Conservation (phyloP, 108 stramenopile species). For the Seminavis robusta region DNA sequence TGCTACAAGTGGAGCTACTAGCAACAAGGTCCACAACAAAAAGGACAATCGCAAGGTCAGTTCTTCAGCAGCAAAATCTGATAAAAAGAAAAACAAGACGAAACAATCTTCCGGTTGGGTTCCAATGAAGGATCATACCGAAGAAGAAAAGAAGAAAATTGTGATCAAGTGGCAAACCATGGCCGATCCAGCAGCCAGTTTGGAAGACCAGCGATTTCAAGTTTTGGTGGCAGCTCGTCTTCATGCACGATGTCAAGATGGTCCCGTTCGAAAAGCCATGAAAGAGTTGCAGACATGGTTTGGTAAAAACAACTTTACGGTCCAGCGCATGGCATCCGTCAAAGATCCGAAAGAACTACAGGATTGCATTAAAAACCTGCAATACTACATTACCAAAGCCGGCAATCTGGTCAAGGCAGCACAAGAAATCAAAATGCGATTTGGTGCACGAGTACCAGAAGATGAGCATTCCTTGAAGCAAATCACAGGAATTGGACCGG, state of each 20-base stretch:
- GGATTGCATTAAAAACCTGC: slow-evolving; percentile 39
- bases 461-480: slow-evolving; percentile 31
- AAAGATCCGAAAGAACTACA: slow-evolving; percentile 53
- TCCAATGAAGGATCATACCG: slow-evolving; percentile 10
- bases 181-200: slow-evolving; percentile 33
- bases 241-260: slow-evolving; percentile 68
- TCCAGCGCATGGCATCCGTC: background rate
- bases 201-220: slow-evolving; percentile 62
- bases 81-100: slow-evolving; percentile 7
- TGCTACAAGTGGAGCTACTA: no score
- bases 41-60: no score
- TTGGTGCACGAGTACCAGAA: slow-evolving; percentile 69
- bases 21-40: no score
- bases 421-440: slow-evolving; percentile 37
- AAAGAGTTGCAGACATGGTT: slow-evolving; percentile 27
- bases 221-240: slow-evolving; percentile 62
- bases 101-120: slow-evolving; percentile 5
- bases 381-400: slow-evolving; percentile 64
- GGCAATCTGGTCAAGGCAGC: slow-evolving; percentile 66
- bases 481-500: slow-evolving; percentile 64
- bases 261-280: slow-evolving; percentile 55
- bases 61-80: background rate
- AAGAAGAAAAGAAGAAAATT: slow-evolving; percentile 26
- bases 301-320: no score
- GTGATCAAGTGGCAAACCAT: slow-evolving; percentile 61